These are phyloP conservation scores for Malassezia obtusa DNA, from an alignment of 1,284 basidiomycete species.

Conservation along the genomic window DNA sequence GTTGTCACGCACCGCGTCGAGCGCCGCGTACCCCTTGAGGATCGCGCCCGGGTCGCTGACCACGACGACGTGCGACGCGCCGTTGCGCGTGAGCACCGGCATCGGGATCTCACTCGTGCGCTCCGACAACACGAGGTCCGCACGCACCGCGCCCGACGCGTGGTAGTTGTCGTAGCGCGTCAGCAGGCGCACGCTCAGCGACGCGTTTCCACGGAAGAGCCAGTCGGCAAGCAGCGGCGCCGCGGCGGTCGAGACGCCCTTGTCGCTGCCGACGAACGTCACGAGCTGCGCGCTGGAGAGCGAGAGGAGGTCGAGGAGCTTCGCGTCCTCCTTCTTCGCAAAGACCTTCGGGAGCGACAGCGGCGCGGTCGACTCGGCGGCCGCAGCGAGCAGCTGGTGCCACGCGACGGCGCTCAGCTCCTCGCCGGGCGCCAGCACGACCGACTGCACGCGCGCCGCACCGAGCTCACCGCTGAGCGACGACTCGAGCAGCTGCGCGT, in stretches of 20 bases:
- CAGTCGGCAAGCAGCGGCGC: slow-evolving; percentile 31
- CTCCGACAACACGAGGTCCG: slow-evolving; percentile 34
- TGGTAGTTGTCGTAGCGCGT: slow-evolving; percentile 45
- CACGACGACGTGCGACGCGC: slow-evolving; percentile 30
- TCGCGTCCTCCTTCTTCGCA: slow-evolving; percentile 17
- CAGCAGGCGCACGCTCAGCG: slow-evolving; percentile 30
- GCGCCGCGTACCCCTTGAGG: slow-evolving; percentile 36
- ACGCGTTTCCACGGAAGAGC: slow-evolving; percentile 27
- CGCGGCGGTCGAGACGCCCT: slow-evolving; percentile 28
- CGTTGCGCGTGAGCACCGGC: slow-evolving; percentile 29
- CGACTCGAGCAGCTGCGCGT: slow-evolving; percentile 31
- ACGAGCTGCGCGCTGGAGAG: slow-evolving; percentile 30
- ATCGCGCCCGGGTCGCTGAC: slow-evolving; percentile 32
- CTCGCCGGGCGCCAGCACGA: slow-evolving; percentile 29
- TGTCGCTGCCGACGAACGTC: slow-evolving; percentile 41
- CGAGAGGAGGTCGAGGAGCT: slow-evolving; percentile 22
- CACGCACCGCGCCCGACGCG: slow-evolving; percentile 35
- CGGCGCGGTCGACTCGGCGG: slow-evolving; percentile 18
- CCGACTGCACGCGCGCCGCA: slow-evolving; percentile 25
- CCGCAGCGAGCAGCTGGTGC: slow-evolving; percentile 25
- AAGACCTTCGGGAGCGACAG: slow-evolving; percentile 25
- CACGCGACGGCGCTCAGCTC: slow-evolving; percentile 26
- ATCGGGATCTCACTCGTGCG: slow-evolving; percentile 33
- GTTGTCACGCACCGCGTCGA: slow-evolving; percentile 32
- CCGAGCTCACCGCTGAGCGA: slow-evolving; percentile 24